Percentiles rank a stretch among this genome's conserved stretches.
Conservation (phyloP, 306 rosid species). For the Dalbergia oliveri region DNA sequence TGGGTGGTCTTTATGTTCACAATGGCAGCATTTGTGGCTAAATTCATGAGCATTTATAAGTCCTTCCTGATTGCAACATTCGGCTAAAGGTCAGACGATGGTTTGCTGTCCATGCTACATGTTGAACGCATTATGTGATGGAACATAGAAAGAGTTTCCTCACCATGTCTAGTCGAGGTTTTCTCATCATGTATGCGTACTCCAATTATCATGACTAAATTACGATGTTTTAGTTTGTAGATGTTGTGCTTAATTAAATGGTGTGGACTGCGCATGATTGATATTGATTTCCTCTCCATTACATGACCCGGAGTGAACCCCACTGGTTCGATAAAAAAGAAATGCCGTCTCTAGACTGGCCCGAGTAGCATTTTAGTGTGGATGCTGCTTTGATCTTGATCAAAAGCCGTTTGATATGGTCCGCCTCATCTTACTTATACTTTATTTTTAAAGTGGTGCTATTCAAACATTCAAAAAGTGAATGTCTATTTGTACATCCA, state of each 20-base stretch:
- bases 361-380: too few relatives aligned
- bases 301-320: too few relatives aligned
- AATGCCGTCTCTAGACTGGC: too few relatives aligned
- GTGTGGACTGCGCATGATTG: neutral
- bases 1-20: conserved; percentile 12
- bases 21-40: conserved; percentile 89
- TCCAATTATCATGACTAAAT: conserved; percentile 1
- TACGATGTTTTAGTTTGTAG: conserved; percentile 33
- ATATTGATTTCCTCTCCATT: too few relatives aligned
- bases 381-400: too few relatives aligned
- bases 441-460: too few relatives aligned
- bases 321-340: too few relatives aligned
- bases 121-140: conserved; percentile 22
- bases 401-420: too few relatives aligned
- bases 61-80: conserved; percentile 84
- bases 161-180: too few relatives aligned
- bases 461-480: too few relatives aligned
- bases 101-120: conserved; percentile 25
- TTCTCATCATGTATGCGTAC: conserved; percentile 9
- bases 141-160: conserved; percentile 1
- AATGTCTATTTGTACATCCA: too few relatives aligned
- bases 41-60: conserved; percentile 93
- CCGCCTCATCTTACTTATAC: too few relatives aligned
- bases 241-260: conserved; percentile 12
- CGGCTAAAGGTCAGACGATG: conserved; percentile 59